Percentiles rank a stretch among this genome's conserved stretches.
Evolutionary conservation across 345 rosid genomes (phyloP).

Genomic region (Eucalyptus melliodora): DNA sequence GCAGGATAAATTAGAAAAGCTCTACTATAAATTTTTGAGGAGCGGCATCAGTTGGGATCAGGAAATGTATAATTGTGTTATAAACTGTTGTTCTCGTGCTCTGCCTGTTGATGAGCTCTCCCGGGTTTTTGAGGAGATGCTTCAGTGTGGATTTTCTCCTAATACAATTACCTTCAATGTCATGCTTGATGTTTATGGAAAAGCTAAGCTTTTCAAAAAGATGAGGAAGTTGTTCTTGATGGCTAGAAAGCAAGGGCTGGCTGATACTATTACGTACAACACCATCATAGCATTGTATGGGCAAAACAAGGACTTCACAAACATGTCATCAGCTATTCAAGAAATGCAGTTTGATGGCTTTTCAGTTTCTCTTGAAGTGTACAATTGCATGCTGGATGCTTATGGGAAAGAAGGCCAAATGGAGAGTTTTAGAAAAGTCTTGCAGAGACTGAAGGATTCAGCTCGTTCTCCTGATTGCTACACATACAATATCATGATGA

Average conservation of each 20-base stretch:
- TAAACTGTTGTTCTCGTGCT: conserved; percentile 85
- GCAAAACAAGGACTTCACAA: conserved; percentile 37
- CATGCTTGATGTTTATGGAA: conserved; percentile 79
- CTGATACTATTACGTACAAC: conserved; percentile 77
- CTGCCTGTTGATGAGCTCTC: conserved; percentile 71
- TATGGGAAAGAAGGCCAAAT: conserved; percentile 78
- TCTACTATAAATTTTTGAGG: conserved; percentile 46
- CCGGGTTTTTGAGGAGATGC: conserved; percentile 63
- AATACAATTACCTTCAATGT: conserved; percentile 53
- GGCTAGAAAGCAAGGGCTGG: conserved; percentile 58
- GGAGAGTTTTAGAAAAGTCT: conserved; percentile 54
- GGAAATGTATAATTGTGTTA: conserved; percentile 73
- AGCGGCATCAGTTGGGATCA: conserved; percentile 73
- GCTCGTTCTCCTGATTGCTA: conserved; percentile 43
- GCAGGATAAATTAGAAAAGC: conserved; percentile 36
- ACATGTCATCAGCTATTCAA: conserved; percentile 49
- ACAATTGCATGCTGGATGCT: conserved; percentile 75
- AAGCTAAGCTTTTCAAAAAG: conserved; percentile 68
- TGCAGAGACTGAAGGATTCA: conserved; percentile 62
- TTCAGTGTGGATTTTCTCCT: conserved; percentile 53
- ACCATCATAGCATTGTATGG: conserved; percentile 78
- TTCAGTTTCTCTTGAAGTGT: conserved; percentile 84
- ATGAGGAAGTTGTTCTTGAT: conserved; percentile 41
- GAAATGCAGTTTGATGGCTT: conserved; percentile 82
- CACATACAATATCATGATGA: conserved; percentile 82